Evolutionary conservation across 768 basidiomycete genomes (phyloP).

Genomic region (Rhizopogon vulgaris): DNA sequence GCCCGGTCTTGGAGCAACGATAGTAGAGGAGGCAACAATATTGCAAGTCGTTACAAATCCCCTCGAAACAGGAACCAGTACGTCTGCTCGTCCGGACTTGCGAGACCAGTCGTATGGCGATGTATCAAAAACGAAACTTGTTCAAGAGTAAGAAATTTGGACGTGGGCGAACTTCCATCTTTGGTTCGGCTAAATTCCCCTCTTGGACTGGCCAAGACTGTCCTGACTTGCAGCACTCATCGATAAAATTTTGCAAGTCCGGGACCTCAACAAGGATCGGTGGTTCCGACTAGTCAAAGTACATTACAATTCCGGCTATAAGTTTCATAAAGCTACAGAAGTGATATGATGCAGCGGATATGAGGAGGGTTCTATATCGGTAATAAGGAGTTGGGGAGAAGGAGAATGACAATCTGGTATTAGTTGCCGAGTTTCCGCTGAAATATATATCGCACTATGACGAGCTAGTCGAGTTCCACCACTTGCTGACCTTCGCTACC

Average conservation of each 20-base stretch:
- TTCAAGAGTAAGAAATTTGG: neutral
- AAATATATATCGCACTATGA: neutral
- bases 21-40: neutral
- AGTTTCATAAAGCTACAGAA: neutral
- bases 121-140: neutral
- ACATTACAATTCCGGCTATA: neutral
- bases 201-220: no score
- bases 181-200: neutral
- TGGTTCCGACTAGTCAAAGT: neutral
- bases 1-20: neutral
- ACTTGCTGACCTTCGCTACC: slow-evolving; percentile 76
- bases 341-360: neutral
- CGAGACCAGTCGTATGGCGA: neutral
- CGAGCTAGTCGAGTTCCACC: slow-evolving; percentile 44
- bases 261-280: neutral
- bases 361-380: neutral
- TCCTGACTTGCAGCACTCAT: no score
- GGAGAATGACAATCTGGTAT: neutral
- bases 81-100: no score
- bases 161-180: neutral
- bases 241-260: no score
- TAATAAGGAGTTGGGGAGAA: neutral
- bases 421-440: neutral
- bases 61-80: no score
- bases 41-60: neutral